Percentiles rank a stretch among this genome's conserved stretches.
phyloP scores from a whole-genome alignment of 2,329 filamentous ascomycete genomes.

The Apiospora kogelbergensis region DNA sequence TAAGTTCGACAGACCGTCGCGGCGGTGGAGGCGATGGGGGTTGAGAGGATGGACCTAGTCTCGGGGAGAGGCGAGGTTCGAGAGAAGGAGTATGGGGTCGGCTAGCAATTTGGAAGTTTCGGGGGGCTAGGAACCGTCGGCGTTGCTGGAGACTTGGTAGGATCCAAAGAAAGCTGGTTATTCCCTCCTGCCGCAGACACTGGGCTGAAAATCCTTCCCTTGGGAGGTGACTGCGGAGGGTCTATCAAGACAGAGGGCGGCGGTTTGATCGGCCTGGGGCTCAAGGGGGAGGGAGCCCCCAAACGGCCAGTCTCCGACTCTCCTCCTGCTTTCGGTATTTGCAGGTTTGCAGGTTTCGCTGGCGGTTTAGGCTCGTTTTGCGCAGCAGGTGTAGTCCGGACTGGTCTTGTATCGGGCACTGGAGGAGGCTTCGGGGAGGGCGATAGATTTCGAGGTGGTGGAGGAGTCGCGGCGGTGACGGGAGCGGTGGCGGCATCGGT shows the following conservation, averaged over 20 bases:
- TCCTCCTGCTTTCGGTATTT: constrained; percentile 11
- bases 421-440: constrained; percentile 33
- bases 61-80: constrained; percentile 49
- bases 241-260: constrained; percentile 65
- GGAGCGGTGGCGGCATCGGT: constrained; percentile 29
- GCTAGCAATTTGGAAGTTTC: constrained; percentile 54
- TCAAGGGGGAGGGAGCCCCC: constrained; percentile 46
- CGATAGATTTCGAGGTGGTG: constrained; percentile 33
- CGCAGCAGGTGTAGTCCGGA: constrained; percentile 24
- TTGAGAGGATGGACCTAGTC: constrained; percentile 41
- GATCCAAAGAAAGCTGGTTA: constrained; percentile 48
- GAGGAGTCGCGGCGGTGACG: constrained; percentile 31
- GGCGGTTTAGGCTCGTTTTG: constrained; percentile 27
- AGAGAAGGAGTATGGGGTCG: constrained; percentile 53
- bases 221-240: constrained; percentile 69
- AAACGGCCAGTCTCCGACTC: constrained; percentile 30
- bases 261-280: constrained; percentile 45
- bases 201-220: constrained; percentile 36
- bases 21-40: constrained; percentile 66
- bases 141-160: constrained; percentile 39
- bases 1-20: constrained; percentile 59
- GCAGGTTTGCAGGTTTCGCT: constrained; percentile 18
- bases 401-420: constrained; percentile 31
- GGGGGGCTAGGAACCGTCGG: constrained; percentile 41
- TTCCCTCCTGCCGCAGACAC: constrained; percentile 39